These are phyloP conservation scores for Flueggea neowawraea DNA, from an alignment of 441 rosid genomes.

Conservation along the genomic window DNA sequence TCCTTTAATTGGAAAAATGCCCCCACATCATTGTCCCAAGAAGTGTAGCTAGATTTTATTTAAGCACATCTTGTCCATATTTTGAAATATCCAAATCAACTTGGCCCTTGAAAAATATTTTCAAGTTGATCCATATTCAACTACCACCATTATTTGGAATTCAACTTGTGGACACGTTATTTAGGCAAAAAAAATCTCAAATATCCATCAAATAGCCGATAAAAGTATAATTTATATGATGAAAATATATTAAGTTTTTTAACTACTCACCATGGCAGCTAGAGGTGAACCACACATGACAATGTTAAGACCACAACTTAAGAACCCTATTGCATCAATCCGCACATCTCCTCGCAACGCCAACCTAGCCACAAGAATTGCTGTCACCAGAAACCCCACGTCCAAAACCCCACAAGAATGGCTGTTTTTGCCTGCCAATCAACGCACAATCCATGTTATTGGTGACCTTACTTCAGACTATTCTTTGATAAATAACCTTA, in stretches of 20 bases:
- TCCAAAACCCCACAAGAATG: slow-evolving; percentile 44
- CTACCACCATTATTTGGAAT: neutral
- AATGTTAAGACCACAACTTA: slow-evolving; percentile 64
- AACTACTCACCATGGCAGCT: slow-evolving; percentile 66
- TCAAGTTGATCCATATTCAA: too few species aligned
- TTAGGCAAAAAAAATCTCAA: too few species aligned
- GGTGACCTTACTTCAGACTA: too few species aligned
- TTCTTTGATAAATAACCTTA: too few species aligned
- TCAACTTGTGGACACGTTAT: neutral
- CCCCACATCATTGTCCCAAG: too few species aligned
- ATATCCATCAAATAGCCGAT: neutral
- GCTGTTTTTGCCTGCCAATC: slow-evolving; percentile 47
- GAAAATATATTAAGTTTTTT: neutral
- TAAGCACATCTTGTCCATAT: too few species aligned
- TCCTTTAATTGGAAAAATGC: too few species aligned
- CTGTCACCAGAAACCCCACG: slow-evolving; percentile 48
- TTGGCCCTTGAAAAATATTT: too few species aligned
- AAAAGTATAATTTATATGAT: neutral
- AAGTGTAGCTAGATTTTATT: too few species aligned
- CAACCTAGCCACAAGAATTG: slow-evolving; percentile 38
- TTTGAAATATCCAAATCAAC: too few species aligned
- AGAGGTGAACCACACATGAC: slow-evolving; percentile 89
- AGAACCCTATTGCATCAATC: slow-evolving; percentile 48
- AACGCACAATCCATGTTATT: neutral
- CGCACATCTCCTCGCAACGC: slow-evolving; percentile 48